Conservation (phyloP, 306 rosid genomes). For the Gillenia trifoliata region DNA sequence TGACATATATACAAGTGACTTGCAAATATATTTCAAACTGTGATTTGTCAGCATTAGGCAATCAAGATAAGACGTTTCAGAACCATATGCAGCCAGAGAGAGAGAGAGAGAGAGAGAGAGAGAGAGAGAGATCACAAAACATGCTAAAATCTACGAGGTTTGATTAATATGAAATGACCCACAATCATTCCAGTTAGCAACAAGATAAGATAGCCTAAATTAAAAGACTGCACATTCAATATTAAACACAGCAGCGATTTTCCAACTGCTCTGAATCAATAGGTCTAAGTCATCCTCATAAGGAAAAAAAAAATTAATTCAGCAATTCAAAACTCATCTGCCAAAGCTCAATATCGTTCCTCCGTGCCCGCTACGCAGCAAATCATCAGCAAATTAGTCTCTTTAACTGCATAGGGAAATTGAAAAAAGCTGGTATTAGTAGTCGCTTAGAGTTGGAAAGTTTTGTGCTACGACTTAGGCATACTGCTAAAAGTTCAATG, state of each 20-base stretch:
- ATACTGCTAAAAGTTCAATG: not conserved
- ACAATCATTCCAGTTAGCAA: constrained; percentile 20
- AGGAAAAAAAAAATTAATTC: constrained; percentile 31
- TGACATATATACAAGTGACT: no score
- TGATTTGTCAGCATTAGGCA: no score
- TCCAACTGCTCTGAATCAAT: constrained; percentile 28
- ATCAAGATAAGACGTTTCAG: not conserved
- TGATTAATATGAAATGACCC: constrained; percentile 13
- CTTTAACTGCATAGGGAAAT: constrained; percentile 43
- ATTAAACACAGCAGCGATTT: constrained; percentile 28
- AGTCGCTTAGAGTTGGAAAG: not conserved
- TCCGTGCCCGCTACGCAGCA: constrained; percentile 9
- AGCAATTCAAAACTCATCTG: constrained; percentile 23
- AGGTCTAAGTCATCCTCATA: constrained; percentile 34
- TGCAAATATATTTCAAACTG: no score
- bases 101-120: constrained; percentile 11
- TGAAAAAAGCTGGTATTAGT: constrained; percentile 14
- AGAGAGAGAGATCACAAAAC: not conserved
- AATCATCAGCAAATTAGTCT: constrained; percentile 18
- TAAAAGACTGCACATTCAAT: constrained; percentile 27
- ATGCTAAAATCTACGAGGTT: not conserved
- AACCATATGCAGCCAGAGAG: not conserved
- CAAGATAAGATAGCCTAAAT: not conserved
- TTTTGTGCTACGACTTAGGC: not conserved
- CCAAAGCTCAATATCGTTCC: constrained; percentile 22